Base-by-base conservation (phyloP, 2,329 filamentous ascomycete species). In the Beauveria sp. region DNA sequence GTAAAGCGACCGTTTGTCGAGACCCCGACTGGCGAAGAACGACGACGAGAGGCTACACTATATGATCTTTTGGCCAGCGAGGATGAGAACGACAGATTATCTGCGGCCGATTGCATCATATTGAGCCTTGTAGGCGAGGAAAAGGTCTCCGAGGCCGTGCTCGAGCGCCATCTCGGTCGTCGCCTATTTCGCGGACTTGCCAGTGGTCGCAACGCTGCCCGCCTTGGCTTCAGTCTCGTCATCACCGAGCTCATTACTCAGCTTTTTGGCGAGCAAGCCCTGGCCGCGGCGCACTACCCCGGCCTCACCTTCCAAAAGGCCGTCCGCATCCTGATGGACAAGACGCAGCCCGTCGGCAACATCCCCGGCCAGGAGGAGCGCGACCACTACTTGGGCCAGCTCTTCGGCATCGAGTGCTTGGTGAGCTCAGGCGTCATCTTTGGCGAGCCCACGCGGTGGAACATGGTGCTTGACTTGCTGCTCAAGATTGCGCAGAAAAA, bases 331-430 rank as follows among this genome's bases (percentile, higher is more conserved):
- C 69, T 87, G 46, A 69, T 82, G 22, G 80, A 84, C 61, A 84
- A 83, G 68, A 85, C 80, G 1, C 77, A 80, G 57, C 72, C 80
- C 0, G 76, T 77, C 9, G 82, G 81, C 37, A 84, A 80, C 66
- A 71, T 82, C 24, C 77, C 79, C 1, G 80, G 80, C 41, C 82
- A 96, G 79, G 92, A 97, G 76, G 88, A 92, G 74, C 83, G 91
- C 67, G 92, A 97, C 70, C 86, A 92, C 71, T 84, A 86, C 65
- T 89, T 96, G 65, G 94, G 94, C 7, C 86, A 90, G 66, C 77
- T 97, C 1, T 97, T 97, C 69, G 93, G 92, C 3, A 82, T 92
- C 48, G 89, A 96, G 72, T 90, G 90, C 62, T 87, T 97, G 63
- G 85, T 97, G 50, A 86, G 91, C 71, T 91, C 92, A 14, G 83